These are phyloP conservation scores for Suillus discolor DNA, from an alignment of 768 basidiomycete species.

Conservation along the genomic window DNA sequence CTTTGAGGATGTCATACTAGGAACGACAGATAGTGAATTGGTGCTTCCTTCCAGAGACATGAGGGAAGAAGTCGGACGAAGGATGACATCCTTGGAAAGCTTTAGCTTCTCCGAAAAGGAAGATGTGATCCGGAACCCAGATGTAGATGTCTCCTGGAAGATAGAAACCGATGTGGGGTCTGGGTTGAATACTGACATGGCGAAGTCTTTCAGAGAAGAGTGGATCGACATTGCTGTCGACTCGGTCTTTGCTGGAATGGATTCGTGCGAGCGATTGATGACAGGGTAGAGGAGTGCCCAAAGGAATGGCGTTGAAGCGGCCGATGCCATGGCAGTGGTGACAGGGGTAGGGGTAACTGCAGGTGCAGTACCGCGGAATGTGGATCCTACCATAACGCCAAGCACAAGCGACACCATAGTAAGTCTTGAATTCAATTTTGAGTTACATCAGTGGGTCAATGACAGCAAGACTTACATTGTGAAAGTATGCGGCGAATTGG, in stretches of 20 bases:
- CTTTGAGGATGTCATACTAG: conserved; percentile 16
- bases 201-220: conserved; percentile 50
- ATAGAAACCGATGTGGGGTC: conserved; percentile 39
- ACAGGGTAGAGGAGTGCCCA: conserved; percentile 47
- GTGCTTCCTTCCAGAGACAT: conserved; percentile 22
- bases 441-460: conserved; percentile 11
- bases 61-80: conserved; percentile 35
- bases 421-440: conserved; percentile 45
- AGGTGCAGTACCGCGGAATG: conserved; percentile 20
- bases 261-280: conserved; percentile 41
- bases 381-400: conserved; percentile 43
- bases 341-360: conserved; percentile 19
- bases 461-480: conserved; percentile 57
- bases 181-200: conserved; percentile 53
- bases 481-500: conserved; percentile 57
- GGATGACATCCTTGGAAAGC: conserved; percentile 38
- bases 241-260: conserved; percentile 30
- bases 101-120: conserved; percentile 30
- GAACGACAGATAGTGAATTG: conserved; percentile 34
- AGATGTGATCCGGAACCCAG: conserved; percentile 20
- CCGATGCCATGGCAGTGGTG: conserved; percentile 15
- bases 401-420: conserved; percentile 71
- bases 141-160: conserved; percentile 27
- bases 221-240: conserved; percentile 32
- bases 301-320: conserved; percentile 30